Evolutionary conservation across 805 yeast genomes (phyloP), one percentile per base, ranked within the genome.

Genomic region (Saccharomyces cerevisiae): DNA sequence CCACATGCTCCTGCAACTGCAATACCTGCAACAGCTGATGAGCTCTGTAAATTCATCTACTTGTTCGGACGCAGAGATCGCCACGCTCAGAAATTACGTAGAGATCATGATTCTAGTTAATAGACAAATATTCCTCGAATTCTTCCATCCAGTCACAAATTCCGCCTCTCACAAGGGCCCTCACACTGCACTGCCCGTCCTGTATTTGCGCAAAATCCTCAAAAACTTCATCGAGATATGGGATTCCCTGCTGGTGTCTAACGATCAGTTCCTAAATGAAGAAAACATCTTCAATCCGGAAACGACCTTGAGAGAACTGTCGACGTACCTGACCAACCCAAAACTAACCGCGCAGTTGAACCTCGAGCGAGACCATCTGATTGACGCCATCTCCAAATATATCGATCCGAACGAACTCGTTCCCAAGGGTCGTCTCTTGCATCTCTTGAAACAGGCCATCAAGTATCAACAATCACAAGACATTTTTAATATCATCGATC

Each of bases 351-450:
- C 49, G 17, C 58, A 49, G 49, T 50, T 36, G 43, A 17, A 36
- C 24, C 43, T 36, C 43, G 43, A 36, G 43, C 43, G 43, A 53
- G 62, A 63, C 11, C 46, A 59, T 6, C 59, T 83, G 32, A 63
- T 80, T 6, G 65, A 70, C 8, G 72, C 74, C 43, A 72, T 84
- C 1, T 72, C 80, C 41, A 63, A 68, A 36, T 71, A 71, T 59
- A 72, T 84, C 21, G 76, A 82, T 13, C 79, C 86, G 0, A 73
- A 77, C 51, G 77, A 76, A 51, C 68, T 80, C 70, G 76, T 80
- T 2, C 83, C 88, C 0, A 74, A 78, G 50, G 75, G 73, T 29
- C 69, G 88, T 30, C 65, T 84, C 9, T 71, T 78, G 21, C 71
- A 78, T 4, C 64, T 84, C 27, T 60, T 83, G 11, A 68, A 73